These are phyloP conservation scores for Colletotrichum filicis DNA, from an alignment of 2,329 filamentous ascomycete genomes.

Conservation along the genomic window DNA sequence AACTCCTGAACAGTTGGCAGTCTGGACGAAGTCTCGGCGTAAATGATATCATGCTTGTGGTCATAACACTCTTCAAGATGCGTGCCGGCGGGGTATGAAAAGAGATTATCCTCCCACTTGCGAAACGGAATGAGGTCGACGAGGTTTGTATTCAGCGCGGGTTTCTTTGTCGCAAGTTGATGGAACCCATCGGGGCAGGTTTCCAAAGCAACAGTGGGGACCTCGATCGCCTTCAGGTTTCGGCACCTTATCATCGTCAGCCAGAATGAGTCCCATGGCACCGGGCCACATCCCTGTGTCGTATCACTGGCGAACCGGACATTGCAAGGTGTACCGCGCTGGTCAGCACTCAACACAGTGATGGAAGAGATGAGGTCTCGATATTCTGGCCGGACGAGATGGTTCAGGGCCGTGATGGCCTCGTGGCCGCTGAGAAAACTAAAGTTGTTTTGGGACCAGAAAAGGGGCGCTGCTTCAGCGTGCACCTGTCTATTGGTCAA, in stretches of 20 bases:
- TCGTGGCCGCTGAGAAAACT: not conserved
- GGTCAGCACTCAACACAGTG: not conserved
- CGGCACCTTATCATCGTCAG: not conserved
- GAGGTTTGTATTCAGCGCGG: not conserved
- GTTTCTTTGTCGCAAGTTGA: not conserved
- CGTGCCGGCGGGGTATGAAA: not conserved
- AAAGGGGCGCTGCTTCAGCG: not conserved
- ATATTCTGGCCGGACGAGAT: not conserved
- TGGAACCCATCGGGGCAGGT: not conserved
- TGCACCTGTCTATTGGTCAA: not conserved
- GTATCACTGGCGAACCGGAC: not conserved
- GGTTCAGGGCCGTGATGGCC: not conserved
- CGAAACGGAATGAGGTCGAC: not conserved
- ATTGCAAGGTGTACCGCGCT: not conserved
- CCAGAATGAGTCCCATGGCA: not conserved
- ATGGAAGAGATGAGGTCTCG: not conserved
- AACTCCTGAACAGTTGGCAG: no score
- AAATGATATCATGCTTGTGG: no score
- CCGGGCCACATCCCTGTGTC: not conserved
- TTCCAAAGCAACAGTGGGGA: not conserved
- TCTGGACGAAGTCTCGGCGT: no score
- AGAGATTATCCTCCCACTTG: not conserved
- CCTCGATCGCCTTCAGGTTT: not conserved
- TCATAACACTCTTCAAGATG: no score
- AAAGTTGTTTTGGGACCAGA: not conserved